A percentile compares a stretch with the other conserved stretches of the same genome.
Conservation (phyloP, 2,329 filamentous ascomycete genomes). For the Xylariaceae sp. region DNA sequence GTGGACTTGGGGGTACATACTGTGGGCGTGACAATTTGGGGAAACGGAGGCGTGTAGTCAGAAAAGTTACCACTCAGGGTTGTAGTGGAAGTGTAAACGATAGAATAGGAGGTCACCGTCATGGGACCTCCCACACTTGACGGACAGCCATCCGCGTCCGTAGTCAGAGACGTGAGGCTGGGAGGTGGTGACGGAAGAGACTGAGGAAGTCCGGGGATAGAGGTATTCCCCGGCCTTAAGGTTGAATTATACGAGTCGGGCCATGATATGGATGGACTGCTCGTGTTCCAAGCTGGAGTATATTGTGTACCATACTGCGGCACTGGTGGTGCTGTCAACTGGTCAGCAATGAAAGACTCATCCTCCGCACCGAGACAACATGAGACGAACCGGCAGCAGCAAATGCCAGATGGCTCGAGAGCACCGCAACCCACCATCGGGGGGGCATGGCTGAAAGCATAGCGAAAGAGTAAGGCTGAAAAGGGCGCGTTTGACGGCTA, state of each 20-base stretch:
- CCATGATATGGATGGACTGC: too few species aligned
- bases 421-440: slow-evolving; percentile 1
- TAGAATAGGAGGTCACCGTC: slow-evolving; percentile 33
- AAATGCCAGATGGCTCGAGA: neutral
- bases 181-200: slow-evolving; percentile 4
- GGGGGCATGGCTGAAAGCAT: too few species aligned
- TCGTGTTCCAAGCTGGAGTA: too few species aligned
- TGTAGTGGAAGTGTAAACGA: slow-evolving; percentile 42
- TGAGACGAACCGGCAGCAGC: slow-evolving; percentile 1
- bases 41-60: slow-evolving; percentile 40
- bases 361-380: too few species aligned
- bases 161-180: slow-evolving; percentile 3
- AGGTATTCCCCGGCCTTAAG: too few species aligned
- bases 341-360: too few species aligned
- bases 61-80: slow-evolving; percentile 38
- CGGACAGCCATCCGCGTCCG: slow-evolving; percentile 14
- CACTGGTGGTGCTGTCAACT: too few species aligned
- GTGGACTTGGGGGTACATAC: slow-evolving; percentile 26
- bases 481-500: too few species aligned
- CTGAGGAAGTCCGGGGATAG: too few species aligned
- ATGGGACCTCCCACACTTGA: slow-evolving; percentile 19
- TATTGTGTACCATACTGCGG: too few species aligned
- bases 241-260: too few species aligned
- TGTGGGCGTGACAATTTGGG: slow-evolving; percentile 30
- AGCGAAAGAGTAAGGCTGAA: too few species aligned